Percentiles rank a stretch among this genome's conserved stretches.
Evolutionary conservation across 2,329 filamentous ascomycete genomes (phyloP).

Genomic region (Fusarium anthophilum): DNA sequence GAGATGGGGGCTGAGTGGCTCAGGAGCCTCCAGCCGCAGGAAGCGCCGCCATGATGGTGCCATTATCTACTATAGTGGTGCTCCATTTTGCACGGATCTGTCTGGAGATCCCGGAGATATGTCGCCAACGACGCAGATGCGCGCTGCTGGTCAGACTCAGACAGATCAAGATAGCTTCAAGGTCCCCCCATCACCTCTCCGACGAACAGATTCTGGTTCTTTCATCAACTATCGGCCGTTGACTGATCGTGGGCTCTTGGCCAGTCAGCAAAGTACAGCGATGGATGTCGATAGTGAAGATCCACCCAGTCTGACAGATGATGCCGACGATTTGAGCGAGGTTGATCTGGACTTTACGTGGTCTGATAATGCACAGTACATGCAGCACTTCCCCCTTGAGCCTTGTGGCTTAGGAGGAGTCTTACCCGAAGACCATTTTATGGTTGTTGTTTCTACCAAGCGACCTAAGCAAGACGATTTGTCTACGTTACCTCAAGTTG

Average conservation of each 20-base stretch:
- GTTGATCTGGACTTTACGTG: slow-evolving; percentile 58
- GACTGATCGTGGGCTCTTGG: slow-evolving; percentile 48
- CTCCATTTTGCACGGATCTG: slow-evolving; percentile 82
- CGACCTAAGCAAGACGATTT: slow-evolving; percentile 48
- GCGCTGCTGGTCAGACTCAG: slow-evolving; percentile 54
- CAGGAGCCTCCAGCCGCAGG: slow-evolving; percentile 57
- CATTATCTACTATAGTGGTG: slow-evolving; percentile 85
- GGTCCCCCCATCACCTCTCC: slow-evolving; percentile 40
- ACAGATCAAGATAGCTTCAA: slow-evolving; percentile 28
- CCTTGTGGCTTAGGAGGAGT: slow-evolving; percentile 69
- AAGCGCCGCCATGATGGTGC: slow-evolving; percentile 73
- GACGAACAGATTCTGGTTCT: slow-evolving; percentile 62
- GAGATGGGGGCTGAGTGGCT: slow-evolving; percentile 58
- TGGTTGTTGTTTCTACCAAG: slow-evolving; percentile 62
- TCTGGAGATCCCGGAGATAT: slow-evolving; percentile 69
- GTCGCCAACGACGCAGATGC: slow-evolving; percentile 59
- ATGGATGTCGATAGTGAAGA: slow-evolving; percentile 45
- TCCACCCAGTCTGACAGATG: slow-evolving; percentile 48
- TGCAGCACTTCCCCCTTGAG: slow-evolving; percentile 55
- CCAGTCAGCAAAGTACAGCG: slow-evolving; percentile 25
- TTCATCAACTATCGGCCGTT: slow-evolving; percentile 60
- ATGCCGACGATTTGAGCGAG: slow-evolving; percentile 50
- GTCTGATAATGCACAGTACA: slow-evolving; percentile 55
- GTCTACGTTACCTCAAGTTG: neutral
- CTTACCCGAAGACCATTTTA: slow-evolving; percentile 71